Evolutionary conservation across 768 basidiomycete genomes (phyloP).

Genomic region (Galerina sulciceps): DNA sequence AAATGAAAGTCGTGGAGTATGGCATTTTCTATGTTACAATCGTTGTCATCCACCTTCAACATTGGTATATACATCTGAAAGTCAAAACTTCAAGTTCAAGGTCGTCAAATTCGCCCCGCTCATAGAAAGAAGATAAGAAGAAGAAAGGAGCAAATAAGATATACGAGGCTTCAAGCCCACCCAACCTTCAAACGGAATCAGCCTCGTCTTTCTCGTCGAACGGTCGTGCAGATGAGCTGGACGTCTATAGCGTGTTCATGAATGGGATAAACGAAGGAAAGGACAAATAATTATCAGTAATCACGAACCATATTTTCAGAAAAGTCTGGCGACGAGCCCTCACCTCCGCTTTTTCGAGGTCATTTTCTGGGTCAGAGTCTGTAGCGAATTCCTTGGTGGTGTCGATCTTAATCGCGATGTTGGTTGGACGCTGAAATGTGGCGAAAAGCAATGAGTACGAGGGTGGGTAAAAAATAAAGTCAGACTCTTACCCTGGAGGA

Average conservation of each 20-base stretch:
- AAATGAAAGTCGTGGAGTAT: too few species aligned
- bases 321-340: slow-evolving; percentile 2
- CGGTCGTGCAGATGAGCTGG: slow-evolving; percentile 2
- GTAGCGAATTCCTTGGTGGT: slow-evolving; percentile 54
- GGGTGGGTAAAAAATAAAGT: not conserved
- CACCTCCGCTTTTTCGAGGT: slow-evolving; percentile 27
- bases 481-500: slow-evolving; percentile 33
- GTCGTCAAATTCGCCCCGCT: too few species aligned
- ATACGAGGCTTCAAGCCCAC: too few species aligned
- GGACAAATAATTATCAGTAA: not conserved
- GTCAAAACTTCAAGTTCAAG: too few species aligned
- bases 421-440: slow-evolving; percentile 38
- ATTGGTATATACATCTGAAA: too few species aligned
- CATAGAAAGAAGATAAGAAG: too few species aligned
- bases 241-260: not conserved
- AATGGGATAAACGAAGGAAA: not conserved
- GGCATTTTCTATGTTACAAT: too few species aligned
- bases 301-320: slow-evolving; percentile 4
- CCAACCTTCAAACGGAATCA: not conserved
- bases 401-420: slow-evolving; percentile 60
- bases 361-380: slow-evolving; percentile 41
- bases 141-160: too few species aligned
- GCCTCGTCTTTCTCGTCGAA: slow-evolving; percentile 4
- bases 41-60: too few species aligned
- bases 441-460: not conserved